These are phyloP conservation scores for Fulvia fulva DNA, from an alignment of 2,329 filamentous ascomycete genomes.

Conservation along the genomic window DNA sequence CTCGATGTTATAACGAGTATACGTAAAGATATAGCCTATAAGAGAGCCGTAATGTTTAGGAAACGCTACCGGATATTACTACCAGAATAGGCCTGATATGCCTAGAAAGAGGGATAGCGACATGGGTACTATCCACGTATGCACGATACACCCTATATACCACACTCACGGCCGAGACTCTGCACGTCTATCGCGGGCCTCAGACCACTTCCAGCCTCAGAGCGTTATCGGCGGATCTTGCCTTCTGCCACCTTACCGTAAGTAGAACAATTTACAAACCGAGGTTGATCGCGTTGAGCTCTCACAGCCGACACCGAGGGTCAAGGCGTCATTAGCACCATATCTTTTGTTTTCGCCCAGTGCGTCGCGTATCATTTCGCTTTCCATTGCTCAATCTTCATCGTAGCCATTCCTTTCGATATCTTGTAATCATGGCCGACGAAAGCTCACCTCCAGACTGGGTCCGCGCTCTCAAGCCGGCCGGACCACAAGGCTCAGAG, in stretches of 20 bases:
- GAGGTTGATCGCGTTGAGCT: background rate
- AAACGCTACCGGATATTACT: too few species aligned
- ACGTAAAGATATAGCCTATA: too few species aligned
- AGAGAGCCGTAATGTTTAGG: too few species aligned
- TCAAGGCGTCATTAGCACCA: background rate
- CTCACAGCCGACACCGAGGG: background rate
- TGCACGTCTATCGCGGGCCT: background rate
- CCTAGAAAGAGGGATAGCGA: too few species aligned
- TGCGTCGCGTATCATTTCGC: background rate
- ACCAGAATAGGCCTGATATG: background rate
- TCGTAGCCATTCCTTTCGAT: background rate
- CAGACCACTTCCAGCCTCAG: background rate
- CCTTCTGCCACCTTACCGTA: background rate
- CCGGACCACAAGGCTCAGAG: constrained; percentile 64
- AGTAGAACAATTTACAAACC: background rate
- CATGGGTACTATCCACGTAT: too few species aligned
- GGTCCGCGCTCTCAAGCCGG: constrained; percentile 64
- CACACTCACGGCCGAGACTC: background rate
- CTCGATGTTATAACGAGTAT: too few species aligned
- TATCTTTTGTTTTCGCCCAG: background rate
- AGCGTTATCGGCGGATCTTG: background rate
- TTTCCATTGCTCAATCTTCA: background rate
- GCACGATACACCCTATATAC: too few species aligned
- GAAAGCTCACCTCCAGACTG: constrained; percentile 50
- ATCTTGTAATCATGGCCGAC: background rate